phyloP scores from a whole-genome alignment of 345 rosid species.

The Arabidopsis arenosa region DNA sequence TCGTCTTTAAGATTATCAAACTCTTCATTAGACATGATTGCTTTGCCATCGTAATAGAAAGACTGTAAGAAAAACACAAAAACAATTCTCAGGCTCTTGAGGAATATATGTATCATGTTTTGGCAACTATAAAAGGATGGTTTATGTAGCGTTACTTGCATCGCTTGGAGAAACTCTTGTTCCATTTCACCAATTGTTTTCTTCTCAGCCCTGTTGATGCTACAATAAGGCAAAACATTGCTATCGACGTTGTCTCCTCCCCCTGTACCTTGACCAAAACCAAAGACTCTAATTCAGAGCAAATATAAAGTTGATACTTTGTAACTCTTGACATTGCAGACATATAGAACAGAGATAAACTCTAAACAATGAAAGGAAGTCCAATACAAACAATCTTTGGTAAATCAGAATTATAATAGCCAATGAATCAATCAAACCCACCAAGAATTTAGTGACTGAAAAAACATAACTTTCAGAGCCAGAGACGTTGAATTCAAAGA shows the following conservation, averaged over 20 bases:
- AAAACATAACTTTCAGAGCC: background rate
- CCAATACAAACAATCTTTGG: too few species aligned
- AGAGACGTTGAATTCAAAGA: background rate
- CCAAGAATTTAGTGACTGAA: background rate
- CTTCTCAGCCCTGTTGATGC: conserved; percentile 65
- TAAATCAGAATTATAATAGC: too few species aligned
- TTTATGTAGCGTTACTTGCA: conserved; percentile 57
- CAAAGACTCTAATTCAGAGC: background rate
- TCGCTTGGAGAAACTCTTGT: conserved; percentile 85
- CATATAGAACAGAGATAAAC: background rate
- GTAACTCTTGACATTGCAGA: background rate
- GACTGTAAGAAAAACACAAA: conserved; percentile 50
- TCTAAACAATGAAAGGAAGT: background rate
- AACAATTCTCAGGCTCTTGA: conserved; percentile 15
- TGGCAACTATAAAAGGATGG: background rate
- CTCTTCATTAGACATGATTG: conserved; percentile 94
- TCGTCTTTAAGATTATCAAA: conserved; percentile 98
- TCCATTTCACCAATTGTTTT: conserved; percentile 82
- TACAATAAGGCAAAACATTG: conserved; percentile 79
- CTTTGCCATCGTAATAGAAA: conserved; percentile 95
- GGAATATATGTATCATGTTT: background rate
- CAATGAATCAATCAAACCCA: too few species aligned
- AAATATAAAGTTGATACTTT: background rate
- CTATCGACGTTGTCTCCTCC: conserved; percentile 67
- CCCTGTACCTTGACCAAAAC: conserved; percentile 31